These are phyloP conservation scores for Aphanomyces euteiches DNA, from an alignment of 352 stramenopile species.

Conservation along the genomic window DNA sequence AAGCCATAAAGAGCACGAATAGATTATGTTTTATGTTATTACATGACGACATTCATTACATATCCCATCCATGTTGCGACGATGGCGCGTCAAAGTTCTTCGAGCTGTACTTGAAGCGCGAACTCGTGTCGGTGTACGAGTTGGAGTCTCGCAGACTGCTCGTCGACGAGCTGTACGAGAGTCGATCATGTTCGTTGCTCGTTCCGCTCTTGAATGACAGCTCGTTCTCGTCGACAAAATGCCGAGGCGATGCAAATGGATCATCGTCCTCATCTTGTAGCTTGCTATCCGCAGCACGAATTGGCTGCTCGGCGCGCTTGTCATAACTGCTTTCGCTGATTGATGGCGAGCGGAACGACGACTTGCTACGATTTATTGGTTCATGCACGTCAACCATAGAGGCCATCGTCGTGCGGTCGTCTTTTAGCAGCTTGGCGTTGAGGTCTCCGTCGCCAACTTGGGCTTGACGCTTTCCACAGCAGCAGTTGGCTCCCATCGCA, in stretches of 20 bases:
- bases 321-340: conserved; percentile 15
- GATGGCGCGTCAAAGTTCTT: conserved; percentile 21
- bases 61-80: conserved; percentile 12
- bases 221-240: conserved; percentile 36
- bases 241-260: conserved; percentile 19
- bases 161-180: conserved; percentile 32
- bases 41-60: background rate
- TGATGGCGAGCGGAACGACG: background rate
- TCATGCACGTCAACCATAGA: background rate
- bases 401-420: background rate
- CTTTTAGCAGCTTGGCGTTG: background rate
- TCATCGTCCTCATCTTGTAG: conserved; percentile 35
- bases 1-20: too few relatives aligned
- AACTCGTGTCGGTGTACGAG: conserved; percentile 30
- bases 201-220: conserved; percentile 24
- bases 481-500: background rate
- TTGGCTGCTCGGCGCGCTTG: background rate
- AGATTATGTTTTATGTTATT: too few relatives aligned
- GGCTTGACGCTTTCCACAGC: background rate
- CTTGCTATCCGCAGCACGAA: background rate
- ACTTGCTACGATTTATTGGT: background rate
- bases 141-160: conserved; percentile 26
- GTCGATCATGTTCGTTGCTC: conserved; percentile 23
- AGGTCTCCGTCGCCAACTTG: background rate
- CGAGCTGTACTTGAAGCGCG: conserved; percentile 21